Evolutionary conservation across 495 filamentous ascomycete species (phyloP).

Genomic region (Tuber melanosporum): DNA sequence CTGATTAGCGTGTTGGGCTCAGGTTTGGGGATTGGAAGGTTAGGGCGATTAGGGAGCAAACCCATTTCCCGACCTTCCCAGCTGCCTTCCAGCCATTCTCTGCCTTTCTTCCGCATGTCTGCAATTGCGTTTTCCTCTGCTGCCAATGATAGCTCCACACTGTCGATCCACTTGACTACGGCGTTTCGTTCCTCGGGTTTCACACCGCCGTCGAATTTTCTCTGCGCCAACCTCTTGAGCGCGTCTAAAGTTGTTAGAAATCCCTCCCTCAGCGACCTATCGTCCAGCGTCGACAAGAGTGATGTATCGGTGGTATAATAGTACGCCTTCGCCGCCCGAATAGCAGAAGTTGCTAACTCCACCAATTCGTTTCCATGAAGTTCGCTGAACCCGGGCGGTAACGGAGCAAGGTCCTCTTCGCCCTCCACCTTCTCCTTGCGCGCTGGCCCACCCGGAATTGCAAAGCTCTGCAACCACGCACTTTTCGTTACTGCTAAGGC

Average conservation of each 20-base stretch:
- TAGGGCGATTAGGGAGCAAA: conserved; percentile 17
- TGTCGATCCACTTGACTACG: conserved; percentile 68
- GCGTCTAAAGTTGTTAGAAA: conserved; percentile 80
- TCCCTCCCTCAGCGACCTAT: conserved; percentile 50
- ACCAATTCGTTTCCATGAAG: conserved; percentile 85
- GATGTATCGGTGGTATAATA: conserved; percentile 51
- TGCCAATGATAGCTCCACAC: conserved; percentile 65
- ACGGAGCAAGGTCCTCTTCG: conserved; percentile 37
- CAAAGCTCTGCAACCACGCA: conserved; percentile 51
- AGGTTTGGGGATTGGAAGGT: neutral
- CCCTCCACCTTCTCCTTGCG: conserved; percentile 39
- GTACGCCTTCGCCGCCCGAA: conserved; percentile 89
- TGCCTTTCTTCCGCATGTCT: conserved; percentile 59
- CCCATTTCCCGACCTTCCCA: conserved; percentile 67
- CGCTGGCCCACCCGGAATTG: conserved; percentile 35
- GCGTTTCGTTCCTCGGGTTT: conserved; percentile 62
- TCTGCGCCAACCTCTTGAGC: conserved; percentile 78
- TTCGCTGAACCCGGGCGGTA: conserved; percentile 64
- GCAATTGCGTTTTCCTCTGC: conserved; percentile 69
- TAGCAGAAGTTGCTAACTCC: conserved; percentile 86
- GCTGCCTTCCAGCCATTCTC: conserved; percentile 70
- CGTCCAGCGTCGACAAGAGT: conserved; percentile 38
- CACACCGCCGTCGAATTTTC: conserved; percentile 81
- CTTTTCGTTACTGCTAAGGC: conserved; percentile 60
- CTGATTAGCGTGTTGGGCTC: conserved; percentile 16